Percentiles rank a stretch among this genome's conserved stretches.
Conservation (phyloP, 2,329 filamentous ascomycete genomes). For the Phaeosphaeriaceae sp. region DNA sequence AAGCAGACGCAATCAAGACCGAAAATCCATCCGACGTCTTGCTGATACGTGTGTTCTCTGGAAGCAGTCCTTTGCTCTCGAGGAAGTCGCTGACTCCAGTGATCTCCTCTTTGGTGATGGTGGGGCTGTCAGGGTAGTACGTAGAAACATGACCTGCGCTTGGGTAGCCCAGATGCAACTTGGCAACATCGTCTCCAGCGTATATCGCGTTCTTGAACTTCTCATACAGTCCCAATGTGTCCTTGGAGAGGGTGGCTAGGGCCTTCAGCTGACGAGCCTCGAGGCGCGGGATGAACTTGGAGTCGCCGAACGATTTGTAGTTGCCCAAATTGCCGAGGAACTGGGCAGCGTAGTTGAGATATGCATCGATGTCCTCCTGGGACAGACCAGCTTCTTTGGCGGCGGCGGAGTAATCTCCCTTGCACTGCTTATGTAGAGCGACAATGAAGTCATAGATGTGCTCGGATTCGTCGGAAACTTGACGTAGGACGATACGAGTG, state of each 20-base stretch:
- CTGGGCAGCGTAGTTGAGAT: constrained; percentile 50
- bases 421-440: constrained; percentile 55
- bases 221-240: constrained; percentile 51
- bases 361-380: constrained; percentile 45
- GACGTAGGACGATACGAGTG: constrained; percentile 61
- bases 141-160: constrained; percentile 58
- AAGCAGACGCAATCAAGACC: constrained; percentile 58
- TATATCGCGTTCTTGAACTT: constrained; percentile 56
- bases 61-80: constrained; percentile 54
- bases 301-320: constrained; percentile 61
- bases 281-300: constrained; percentile 61
- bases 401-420: constrained; percentile 59
- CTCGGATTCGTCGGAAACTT: constrained; percentile 61
- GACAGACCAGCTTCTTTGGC: constrained; percentile 53
- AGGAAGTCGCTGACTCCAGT: constrained; percentile 56
- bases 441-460: constrained; percentile 64
- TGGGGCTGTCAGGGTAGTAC: constrained; percentile 59
- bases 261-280: constrained; percentile 53
- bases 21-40: constrained; percentile 57
- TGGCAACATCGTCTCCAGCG: constrained; percentile 50
- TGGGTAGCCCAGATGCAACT: constrained; percentile 60
- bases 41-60: constrained; percentile 59
- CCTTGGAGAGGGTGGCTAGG: constrained; percentile 51
- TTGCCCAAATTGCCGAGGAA: constrained; percentile 65
- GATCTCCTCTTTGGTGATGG: constrained; percentile 59